These are phyloP conservation scores for Colletotrichum australisinense DNA, from an alignment of 2,329 filamentous ascomycete species.

Conservation along the genomic window DNA sequence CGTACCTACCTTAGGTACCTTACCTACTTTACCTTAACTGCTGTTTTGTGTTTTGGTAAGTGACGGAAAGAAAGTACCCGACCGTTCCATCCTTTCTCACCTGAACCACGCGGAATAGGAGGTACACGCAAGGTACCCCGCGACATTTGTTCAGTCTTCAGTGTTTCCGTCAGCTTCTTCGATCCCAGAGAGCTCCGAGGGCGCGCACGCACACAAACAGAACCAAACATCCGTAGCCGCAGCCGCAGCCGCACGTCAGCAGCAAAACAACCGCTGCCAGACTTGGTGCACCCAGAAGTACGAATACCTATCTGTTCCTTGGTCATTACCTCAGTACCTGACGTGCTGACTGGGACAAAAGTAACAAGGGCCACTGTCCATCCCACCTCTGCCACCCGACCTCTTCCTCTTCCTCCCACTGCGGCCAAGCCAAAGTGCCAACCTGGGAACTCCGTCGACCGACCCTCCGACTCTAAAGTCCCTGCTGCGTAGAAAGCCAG, in stretches of 20 bases:
- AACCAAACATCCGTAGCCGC: background rate
- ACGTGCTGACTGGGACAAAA: too few species aligned
- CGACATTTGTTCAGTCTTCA: too few species aligned
- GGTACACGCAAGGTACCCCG: too few species aligned
- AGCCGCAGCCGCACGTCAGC: background rate
- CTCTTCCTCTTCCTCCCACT: background rate
- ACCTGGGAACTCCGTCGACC: background rate
- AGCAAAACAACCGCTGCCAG: background rate
- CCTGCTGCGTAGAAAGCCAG: background rate
- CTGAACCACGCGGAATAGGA: too few species aligned
- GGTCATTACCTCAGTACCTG: too few species aligned
- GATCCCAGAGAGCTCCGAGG: slow-evolving; percentile 1
- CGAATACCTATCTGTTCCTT: too few species aligned
- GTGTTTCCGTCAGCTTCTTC: background rate
- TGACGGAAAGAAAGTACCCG: too few species aligned
- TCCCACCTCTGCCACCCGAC: background rate
- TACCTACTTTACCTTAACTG: too few species aligned
- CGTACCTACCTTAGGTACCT: too few species aligned
- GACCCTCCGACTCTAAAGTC: background rate
- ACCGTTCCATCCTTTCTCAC: too few species aligned
- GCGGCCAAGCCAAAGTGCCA: background rate
- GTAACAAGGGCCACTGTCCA: background rate
- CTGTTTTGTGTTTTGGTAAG: too few species aligned
- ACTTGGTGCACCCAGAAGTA: background rate
- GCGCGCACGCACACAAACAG: background rate